Conservation (phyloP, 2,329 filamentous ascomycete genomes). For the Trichoderma sp. region DNA sequence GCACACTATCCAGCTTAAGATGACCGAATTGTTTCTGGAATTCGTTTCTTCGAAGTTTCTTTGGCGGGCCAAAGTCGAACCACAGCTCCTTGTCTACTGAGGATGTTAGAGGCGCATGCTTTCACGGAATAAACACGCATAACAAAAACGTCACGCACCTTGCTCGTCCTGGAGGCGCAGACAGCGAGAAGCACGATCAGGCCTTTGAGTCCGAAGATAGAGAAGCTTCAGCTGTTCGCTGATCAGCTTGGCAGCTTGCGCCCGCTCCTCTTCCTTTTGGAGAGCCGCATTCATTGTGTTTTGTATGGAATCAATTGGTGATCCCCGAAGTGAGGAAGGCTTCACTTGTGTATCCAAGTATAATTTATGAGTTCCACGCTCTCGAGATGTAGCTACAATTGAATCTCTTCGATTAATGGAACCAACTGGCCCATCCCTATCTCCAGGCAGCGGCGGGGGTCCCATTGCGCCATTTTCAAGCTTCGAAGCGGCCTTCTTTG, state of each 20-base stretch:
- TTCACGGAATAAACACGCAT: neutral
- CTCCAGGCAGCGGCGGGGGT: neutral
- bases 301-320: neutral
- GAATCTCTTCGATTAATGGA: neutral
- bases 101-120: neutral
- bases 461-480: neutral
- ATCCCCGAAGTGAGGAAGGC: neutral
- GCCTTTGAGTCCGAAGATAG: neutral
- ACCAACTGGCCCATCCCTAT: neutral
- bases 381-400: neutral
- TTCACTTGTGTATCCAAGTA: neutral
- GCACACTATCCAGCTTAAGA: neutral
- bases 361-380: neutral
- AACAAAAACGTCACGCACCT: neutral
- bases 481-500: neutral
- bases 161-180: neutral
- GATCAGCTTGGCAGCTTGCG: neutral
- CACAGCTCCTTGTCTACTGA: neutral
- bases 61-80: conserved; percentile 3
- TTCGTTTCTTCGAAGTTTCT: neutral
- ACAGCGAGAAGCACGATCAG: neutral
- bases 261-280: neutral
- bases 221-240: neutral
- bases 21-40: neutral
- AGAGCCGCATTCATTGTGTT: neutral